Base-by-base conservation (phyloP, 73 alveolate species). In the Paramecium octaurelia region DNA sequence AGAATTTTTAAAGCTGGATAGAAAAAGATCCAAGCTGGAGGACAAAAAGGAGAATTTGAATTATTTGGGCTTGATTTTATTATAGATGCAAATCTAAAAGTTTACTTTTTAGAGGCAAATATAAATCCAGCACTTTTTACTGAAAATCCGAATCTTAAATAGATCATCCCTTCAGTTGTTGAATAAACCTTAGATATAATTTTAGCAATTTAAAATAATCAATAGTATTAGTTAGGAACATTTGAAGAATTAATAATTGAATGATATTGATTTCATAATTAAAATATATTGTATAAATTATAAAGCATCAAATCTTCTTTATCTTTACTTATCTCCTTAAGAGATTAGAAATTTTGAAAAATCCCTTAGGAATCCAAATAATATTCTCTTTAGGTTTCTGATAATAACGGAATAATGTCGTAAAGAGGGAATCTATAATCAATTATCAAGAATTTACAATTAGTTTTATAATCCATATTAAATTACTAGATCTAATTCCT, bases 61-160 rank as follows among this genome's bases (percentile, higher is more conserved):
- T 38, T 87, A 27, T 69, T 87, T 59, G 93, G 93, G 7, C 57
- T 87, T 21, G 93, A 87, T 68, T 64, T 87, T 58, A 38, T 87
- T 0, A 87, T 58, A 34, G 69, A 87, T 1, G 14, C 69, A 38
- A 64, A 64, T 35, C 58, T 87, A 7, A 87, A 64, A 40, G 86
- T 76, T 7, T 87, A 87, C 64, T 64, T 87, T 27, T 77, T 87
- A 34, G 93, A 87, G 42, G 93, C 86, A 8, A 64, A 87, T 69
- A 64, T 77, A 14, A 87, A 87, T 60, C 93, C 93, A 12, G 93
- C 88, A 2, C 14, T 87, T 5, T 87, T 87, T 68, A 77, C 86
- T 16, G 93, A 87, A 7, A 87, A 73, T 35, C 59, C 70, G 2
- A 64, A 43, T 38, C 29, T 54, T 38, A 77, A 87, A 69, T 42